phyloP scores from a whole-genome alignment of 257 asterid genomes.

The Rauvolfia tetraphylla region DNA sequence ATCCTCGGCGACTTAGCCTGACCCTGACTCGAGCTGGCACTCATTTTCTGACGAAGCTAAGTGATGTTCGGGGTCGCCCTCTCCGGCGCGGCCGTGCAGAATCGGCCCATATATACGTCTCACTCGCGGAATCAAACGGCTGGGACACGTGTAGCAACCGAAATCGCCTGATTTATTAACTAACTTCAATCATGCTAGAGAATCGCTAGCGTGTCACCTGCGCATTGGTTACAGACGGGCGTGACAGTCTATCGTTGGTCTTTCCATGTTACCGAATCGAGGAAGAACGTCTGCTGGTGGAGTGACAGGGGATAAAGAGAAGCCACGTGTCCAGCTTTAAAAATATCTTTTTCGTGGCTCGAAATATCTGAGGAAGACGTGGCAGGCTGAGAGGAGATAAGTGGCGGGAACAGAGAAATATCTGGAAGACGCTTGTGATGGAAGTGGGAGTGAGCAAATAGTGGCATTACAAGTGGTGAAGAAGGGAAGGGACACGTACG shows the following conservation, averaged over 20 bases:
- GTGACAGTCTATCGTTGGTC: neutral
- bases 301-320: neutral
- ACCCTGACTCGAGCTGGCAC: conserved; percentile 26
- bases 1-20: conserved; percentile 22
- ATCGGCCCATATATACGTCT: neutral
- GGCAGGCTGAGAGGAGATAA: conserved; percentile 6
- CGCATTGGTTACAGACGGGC: conserved; percentile 11
- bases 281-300: neutral
- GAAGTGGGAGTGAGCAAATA: neutral
- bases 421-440: neutral
- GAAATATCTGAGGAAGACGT: conserved; percentile 21
- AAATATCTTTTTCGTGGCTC: conserved; percentile 6
- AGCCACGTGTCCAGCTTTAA: conserved; percentile 19
- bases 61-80: neutral
- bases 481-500: neutral
- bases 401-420: conserved; percentile 11
- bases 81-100: neutral
- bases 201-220: conserved; percentile 2
- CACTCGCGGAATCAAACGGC: neutral
- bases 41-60: conserved; percentile 23
- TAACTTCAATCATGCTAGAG: neutral
- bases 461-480: neutral
- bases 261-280: neutral
- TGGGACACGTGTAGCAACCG: conserved; percentile 22
- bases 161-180: neutral